Evolutionary conservation across 805 yeast species (phyloP), one percentile per base, ranked within the genome.

Genomic region (Candida dajiaensis): DNA sequence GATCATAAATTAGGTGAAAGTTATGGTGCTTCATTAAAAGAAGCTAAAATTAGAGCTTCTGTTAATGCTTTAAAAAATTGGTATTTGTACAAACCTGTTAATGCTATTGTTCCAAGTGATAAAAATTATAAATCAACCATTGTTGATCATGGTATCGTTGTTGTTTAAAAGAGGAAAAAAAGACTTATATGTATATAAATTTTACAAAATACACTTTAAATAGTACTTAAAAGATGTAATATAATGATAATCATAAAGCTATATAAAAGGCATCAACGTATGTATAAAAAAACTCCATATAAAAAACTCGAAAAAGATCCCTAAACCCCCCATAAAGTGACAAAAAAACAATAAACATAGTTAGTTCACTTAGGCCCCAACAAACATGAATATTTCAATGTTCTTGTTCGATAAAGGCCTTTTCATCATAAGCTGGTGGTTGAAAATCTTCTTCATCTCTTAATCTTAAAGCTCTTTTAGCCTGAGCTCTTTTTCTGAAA

Each of bases 31-130:
- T 85, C 95, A 25, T 71, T 94, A 58, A 79, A 77, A 53, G 98
- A 94, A 68, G 97, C 97, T 31, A 87, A 89, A 68, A 85, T 89
- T 37, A 80, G 96, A 66, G 94, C 97, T 31, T 87, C 89, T 44
- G 95, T 89, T 29, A 85, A 85, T 65, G 90, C 97, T 29, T 78
- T 94, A 63, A 83, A 89, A 74, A 80, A 87, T 49, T 94, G 94
- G 83, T 94, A 94, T 70, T 76, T 95, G 60, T 94, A 94, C 67
- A 80, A 85, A 52, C 98, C 98, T 15, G 65, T 84, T 40, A 74
- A 74, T 51, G 72, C 76, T 15, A 73, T 72, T 48, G 64, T 78
- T 37, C 94, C 95, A 45, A 79, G 86, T 61, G 89, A 83, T 53
- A 49, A 45, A 20, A 50, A 57, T 39, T 70, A 66, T 59, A 59